Conservation (phyloP, 345 rosid genomes). For the Fremontodendron californicum region DNA sequence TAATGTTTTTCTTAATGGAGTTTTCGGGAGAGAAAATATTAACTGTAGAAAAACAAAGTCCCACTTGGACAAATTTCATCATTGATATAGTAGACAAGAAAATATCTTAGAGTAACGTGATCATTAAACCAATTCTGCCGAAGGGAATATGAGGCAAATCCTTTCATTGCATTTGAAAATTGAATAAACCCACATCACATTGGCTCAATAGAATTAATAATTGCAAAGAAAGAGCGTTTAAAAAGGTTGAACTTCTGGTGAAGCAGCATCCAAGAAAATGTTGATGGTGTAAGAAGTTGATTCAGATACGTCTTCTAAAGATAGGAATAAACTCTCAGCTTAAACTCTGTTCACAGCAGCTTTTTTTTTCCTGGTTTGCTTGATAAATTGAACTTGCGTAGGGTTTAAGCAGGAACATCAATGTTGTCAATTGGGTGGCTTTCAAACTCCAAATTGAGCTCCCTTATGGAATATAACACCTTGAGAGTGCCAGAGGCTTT, state of each 20-base stretch:
- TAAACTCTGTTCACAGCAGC: not conserved
- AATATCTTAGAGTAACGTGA: not conserved
- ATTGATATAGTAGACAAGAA: not conserved
- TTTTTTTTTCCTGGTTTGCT: not conserved
- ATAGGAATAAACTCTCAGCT: not conserved
- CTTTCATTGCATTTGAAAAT: not conserved
- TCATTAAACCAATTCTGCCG: not conserved
- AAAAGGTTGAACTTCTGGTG: not conserved
- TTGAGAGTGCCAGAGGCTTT: not conserved
- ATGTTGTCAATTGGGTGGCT: not conserved
- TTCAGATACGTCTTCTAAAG: not conserved
- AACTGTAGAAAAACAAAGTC: not conserved
- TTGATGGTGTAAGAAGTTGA: not conserved
- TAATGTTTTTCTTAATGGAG: not conserved
- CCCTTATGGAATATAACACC: not conserved
- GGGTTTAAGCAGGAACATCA: not conserved
- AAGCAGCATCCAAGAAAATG: not conserved
- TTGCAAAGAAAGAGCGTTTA: not conserved
- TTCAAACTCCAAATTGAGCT: not conserved
- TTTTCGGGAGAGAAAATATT: not conserved
- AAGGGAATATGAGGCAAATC: not conserved
- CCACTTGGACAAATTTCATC: not conserved
- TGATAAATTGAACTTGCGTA: not conserved
- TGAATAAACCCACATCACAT: not conserved
- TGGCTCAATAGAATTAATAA: not conserved